Base-by-base conservation (phyloP, 2,329 filamentous ascomycete genomes). In the Fusarium redolens region DNA sequence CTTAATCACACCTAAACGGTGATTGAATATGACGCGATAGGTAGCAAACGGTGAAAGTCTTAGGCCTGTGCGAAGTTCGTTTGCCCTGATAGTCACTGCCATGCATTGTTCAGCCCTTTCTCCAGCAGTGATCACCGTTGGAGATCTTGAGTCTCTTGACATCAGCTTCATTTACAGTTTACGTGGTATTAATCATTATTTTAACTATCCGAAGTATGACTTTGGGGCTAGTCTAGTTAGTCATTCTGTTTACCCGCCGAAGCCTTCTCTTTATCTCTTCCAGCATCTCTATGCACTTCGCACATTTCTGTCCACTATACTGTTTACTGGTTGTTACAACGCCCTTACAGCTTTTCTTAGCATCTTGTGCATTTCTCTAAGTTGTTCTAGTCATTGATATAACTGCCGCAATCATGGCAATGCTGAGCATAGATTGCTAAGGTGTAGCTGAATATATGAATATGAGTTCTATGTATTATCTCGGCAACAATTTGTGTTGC, bases 111-210 rank as follows among this genome's bases (percentile, higher is more conserved):
- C 18, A 31, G 3, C 20, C 2, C 18, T 41, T 7, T 8, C 7
- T 5, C 17, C 4, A 0, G 20, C 22, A 28, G 0, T 18, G 2
- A 7, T 14, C 25, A 30, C 25, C 4, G 3, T 4, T 14, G 5
- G 5, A 28, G 0, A 17, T 18, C 4, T 28, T 18, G 7, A 30
- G 25, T 30, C 14, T 41, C 25, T 54, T 17, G 11, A 0, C 2
- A 10, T n/a, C 17, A 33, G 18, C 18, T 37, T 10, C 8, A 20
- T 20, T 4, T 20, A 37, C n/a, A 4, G 4, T 2, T 25, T 11
- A 11, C 2, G 4, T 37, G 8, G n/a, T 4, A 37, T 37, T 18
- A 4, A 10, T 0, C 4, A 22, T 50, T 31, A 33, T 22, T 22
- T 50, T 7, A 22, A 22, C 47, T 22, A 18, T 12, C 2, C 0